A percentile compares a stretch with the other conserved stretches of the same genome.
These are phyloP conservation scores for Akanthomyces uredinophilus DNA, from an alignment of 2,329 filamentous ascomycete species.

Conservation along the genomic window DNA sequence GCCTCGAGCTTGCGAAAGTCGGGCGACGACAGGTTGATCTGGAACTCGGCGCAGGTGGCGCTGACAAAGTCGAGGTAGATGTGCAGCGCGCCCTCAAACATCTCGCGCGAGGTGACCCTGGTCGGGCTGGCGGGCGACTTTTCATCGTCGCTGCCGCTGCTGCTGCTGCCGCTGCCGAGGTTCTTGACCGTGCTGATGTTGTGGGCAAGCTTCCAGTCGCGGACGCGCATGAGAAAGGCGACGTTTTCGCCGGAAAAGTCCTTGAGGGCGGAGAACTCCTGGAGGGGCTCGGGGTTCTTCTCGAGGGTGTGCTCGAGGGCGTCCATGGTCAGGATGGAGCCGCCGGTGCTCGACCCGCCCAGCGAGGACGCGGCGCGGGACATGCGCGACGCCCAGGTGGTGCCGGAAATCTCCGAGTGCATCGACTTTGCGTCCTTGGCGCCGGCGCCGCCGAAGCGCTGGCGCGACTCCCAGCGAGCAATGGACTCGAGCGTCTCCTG, in stretches of 20 bases:
- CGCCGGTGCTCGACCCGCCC: conserved; percentile 28
- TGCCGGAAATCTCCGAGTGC: conserved; percentile 28
- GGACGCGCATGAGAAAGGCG: conserved; percentile 55
- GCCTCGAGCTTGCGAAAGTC: conserved; percentile 49
- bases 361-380: conserved; percentile 30
- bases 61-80: conserved; percentile 61
- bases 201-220: conserved; percentile 44
- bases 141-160: conserved; percentile 14
- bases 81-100: conserved; percentile 52
- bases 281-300: conserved; percentile 51
- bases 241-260: conserved; percentile 67
- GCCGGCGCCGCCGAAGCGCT: conserved; percentile 20
- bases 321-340: conserved; percentile 52
- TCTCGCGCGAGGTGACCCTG: conserved; percentile 38
- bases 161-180: conserved; percentile 13
- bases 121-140: conserved; percentile 15
- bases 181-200: conserved; percentile 18
- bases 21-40: conserved; percentile 58
- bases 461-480: conserved; percentile 42
- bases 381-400: conserved; percentile 34
- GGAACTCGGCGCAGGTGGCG: conserved; percentile 57
- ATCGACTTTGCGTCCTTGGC: conserved; percentile 29
- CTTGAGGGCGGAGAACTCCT: conserved; percentile 55
- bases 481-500: conserved; percentile 46
- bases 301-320: conserved; percentile 55